Conservation (phyloP, 2,329 filamentous ascomycete genomes). For the Nemania serpens region DNA sequence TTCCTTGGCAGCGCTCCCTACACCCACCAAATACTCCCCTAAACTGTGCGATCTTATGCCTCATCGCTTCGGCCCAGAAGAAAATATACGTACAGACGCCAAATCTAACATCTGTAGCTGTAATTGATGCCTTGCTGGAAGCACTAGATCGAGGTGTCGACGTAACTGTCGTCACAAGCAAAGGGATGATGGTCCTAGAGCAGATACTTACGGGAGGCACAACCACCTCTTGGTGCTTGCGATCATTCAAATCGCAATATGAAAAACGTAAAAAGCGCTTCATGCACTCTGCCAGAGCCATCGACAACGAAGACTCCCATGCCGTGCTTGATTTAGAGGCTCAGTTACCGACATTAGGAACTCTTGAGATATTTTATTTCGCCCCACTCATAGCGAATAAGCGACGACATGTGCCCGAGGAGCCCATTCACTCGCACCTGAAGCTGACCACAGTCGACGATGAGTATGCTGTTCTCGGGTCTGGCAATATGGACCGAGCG, state of each 20-base stretch:
- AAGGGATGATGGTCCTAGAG: constrained; percentile 75
- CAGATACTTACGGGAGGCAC: constrained; percentile 81
- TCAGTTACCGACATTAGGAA: constrained; percentile 49
- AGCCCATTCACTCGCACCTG: constrained; percentile 75
- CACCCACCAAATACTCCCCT: constrained; percentile 67
- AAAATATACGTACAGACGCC: constrained; percentile 75
- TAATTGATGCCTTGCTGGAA: constrained; percentile 63
- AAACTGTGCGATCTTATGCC: constrained; percentile 65
- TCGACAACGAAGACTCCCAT: constrained; percentile 24
- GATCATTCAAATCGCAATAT: constrained; percentile 57
- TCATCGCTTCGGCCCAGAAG: constrained; percentile 61
- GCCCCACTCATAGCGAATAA: constrained; percentile 37
- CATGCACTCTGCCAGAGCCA: constrained; percentile 24
- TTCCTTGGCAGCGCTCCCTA: constrained; percentile 58
- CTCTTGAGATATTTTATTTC: constrained; percentile 65
- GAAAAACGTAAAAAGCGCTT: constrained; percentile 48
- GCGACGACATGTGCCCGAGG: constrained; percentile 42
- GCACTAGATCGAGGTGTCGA: constrained; percentile 70
- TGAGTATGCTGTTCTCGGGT: constrained; percentile 71
- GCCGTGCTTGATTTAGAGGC: constrained; percentile 48
- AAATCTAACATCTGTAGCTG: constrained; percentile 72
- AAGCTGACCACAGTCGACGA: constrained; percentile 78
- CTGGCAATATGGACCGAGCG: constrained; percentile 82
- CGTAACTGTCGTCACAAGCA: constrained; percentile 69
- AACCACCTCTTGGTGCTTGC: constrained; percentile 69